Base-by-base conservation (phyloP, 768 basidiomycete species). In the Kwoniella sp. region DNA sequence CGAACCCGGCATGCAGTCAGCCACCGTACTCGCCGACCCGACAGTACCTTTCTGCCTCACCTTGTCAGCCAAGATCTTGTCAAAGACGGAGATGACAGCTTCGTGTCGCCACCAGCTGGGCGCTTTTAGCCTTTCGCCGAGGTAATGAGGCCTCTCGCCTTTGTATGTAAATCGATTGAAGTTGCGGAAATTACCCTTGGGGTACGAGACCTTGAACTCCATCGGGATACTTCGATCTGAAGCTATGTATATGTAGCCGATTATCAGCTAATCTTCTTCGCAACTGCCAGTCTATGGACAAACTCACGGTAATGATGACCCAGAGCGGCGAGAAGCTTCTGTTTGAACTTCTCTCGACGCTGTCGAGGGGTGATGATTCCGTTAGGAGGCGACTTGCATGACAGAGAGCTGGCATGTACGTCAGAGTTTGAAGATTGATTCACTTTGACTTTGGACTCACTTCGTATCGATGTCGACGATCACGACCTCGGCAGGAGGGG, bases 81-180 rank as follows among this genome's bases (percentile, higher is more conserved):
- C 93, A 67, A 96, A 93, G 13, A 92, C 93, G 72, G 90, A 88
- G 58, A 96, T 90, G 72, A 95, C 90, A 54, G 89, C 87, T 1
- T 90, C 91, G 31, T 90, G 91, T 73, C 92, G 88, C 93, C 93
- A 96, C 93, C 93, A 96, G 69, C 89, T 88, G 0, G 93, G 93
- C 41, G 91, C 84, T 74, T 91, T 90, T 75, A 95, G 90, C 70
- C 90, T 89, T 74, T 95, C 93, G 1, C 92, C 92, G 15, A 93
- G 90, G 34, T 48, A 90, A 85, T 30, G 88, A 87, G 37, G 92
- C 87, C 2, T 87, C 88, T 23, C 90, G 88, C 55, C 90, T 83
- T 82, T 92, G 5, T 91, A 88, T 73, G 90, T 89, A 64, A 94
- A 92, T 79, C 91, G 91, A 84, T 92, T 93, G 38, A 93, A 87